Base-by-base conservation (phyloP, 345 rosid genomes). In the Linum trigynum region DNA sequence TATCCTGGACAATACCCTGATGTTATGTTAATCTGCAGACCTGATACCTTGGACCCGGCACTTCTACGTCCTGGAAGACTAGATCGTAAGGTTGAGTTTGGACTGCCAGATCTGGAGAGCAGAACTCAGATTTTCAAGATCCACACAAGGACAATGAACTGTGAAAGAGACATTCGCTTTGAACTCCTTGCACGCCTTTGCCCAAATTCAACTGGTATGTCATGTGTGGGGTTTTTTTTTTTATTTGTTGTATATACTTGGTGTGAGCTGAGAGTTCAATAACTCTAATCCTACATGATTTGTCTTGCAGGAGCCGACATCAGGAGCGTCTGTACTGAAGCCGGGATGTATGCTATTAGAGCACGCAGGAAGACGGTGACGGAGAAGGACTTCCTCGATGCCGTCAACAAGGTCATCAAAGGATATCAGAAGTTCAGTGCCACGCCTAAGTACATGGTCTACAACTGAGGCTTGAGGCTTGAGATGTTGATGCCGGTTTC, bases 401-500 rank as follows among this genome's bases (percentile, higher is more conserved):
- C 98, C n/a, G 96, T 92, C 59, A 87, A 92, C 83, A 92, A 92
- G 72, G 98, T 92, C 56, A 92, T 92, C 67, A 92, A 92, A 71
- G 98, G 98, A 14, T 89, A 92, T 40, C 96, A 92, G 65, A 92
- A 92, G 80, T 92, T 92, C 70, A 89, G 98, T 72, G 95, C 98
- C 4, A 92, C 97, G 0, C 95, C 98, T 0, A 92, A 92, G 62
- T 92, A 92, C 65, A 92, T 89, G 98, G 96, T 89, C 69, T 92
- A 89, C 85, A 87, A 92, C 62, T 87, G 75, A 78, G 56, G 38
- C 53, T 59, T 87, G 75, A 78, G 56, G 38, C 53, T 59, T 16
- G 32, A 23, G 32, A 23, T 23, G 32, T 23, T 23, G 32, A 23
- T 23, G 32, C 1, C 1, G 32, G 32, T 23, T 23, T 23, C 1